Base-by-base conservation (phyloP, 495 filamentous ascomycete genomes). In the Amniculicola lignicola region DNA sequence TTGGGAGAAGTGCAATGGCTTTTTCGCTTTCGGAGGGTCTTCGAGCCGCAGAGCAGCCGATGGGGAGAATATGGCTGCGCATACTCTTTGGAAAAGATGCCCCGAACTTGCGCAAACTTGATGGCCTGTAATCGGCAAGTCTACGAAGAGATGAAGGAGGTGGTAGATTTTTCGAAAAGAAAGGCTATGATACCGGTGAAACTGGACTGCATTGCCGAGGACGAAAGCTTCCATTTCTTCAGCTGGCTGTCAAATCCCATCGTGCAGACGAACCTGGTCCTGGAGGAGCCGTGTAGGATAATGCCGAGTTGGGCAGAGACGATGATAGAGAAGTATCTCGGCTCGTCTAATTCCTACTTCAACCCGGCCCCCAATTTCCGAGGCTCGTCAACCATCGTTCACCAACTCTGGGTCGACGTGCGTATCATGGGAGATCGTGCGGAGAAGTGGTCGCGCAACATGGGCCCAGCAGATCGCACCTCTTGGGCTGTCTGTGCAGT, bases 401-500 rank as follows among this genome's bases (percentile, higher is more conserved):
- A 54, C 18, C 50, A 60, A 24, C 47, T 64, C 19, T 59, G 44
- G 51, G 36, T 64, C 12, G 61, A 64, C 38, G 47, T 64, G 12
- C 35, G 52, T 14, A 44, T 54, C 9, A 18, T 47, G 1, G 56
- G 55, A 1, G 37, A 56, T 15, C 51, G 56, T 16, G 51, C 38
- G 9, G 33, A 27, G 16, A 60, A 56, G 46, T 46, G 24, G 40
- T 22, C 41, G 15, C 16, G 36, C 16, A 56, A 55, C 28, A 39
- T 22, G 25, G 42, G 27, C 18, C 25, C 40, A 10, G 51, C 47
- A 10, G 52, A 57, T 14, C 55, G 56, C 11, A 60, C 54, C 6
- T 54, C 51, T 10, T 64, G 61, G 61, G 56, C 49, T n/a, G 38
- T 64, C 14, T 64, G 61, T 28, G 55, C 56, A 11, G 61, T 56